A percentile compares a stretch with the other conserved stretches of the same genome.
Evolutionary conservation across 306 rosid species (phyloP).

Genomic region (Corylus heterophylla): DNA sequence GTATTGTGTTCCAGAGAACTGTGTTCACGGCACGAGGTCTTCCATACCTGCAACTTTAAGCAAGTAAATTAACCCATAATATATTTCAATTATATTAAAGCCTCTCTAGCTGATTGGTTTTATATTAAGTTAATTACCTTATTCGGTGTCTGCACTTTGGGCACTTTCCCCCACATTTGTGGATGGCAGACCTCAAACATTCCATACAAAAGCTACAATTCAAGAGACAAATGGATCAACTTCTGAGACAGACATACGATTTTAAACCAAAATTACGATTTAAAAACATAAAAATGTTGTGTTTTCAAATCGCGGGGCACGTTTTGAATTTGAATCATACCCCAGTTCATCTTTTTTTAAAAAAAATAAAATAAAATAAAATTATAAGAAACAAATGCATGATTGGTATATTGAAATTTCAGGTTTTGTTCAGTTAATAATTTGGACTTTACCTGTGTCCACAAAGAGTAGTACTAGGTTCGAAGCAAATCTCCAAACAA

Average conservation of each 20-base stretch:
- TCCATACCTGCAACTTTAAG: slow-evolving; percentile 62
- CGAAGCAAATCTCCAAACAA: slow-evolving; percentile 89
- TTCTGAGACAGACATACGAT: too few species aligned
- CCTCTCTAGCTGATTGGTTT: neutral
- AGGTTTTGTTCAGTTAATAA: neutral
- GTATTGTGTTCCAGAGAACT: slow-evolving; percentile 97
- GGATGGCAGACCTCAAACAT: slow-evolving; percentile 80
- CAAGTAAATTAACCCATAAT: neutral
- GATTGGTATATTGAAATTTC: neutral
- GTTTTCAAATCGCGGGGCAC: too few species aligned
- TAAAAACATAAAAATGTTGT: too few species aligned
- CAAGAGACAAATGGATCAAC: neutral
- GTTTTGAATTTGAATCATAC: too few species aligned
- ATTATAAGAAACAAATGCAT: neutral
- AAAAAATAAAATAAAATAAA: too few species aligned
- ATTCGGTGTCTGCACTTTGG: slow-evolving; percentile 91
- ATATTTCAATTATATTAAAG: neutral
- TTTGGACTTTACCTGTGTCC: slow-evolving; percentile 76
- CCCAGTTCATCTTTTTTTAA: neutral
- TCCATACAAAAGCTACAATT: slow-evolving; percentile 77
- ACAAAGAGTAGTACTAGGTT: slow-evolving; percentile 95
- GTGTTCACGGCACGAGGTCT: slow-evolving; percentile 89
- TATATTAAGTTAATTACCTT: slow-evolving; percentile 45
- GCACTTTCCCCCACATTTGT: slow-evolving; percentile 90
- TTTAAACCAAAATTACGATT: too few species aligned